Percentiles rank a stretch among this genome's conserved stretches.
These are phyloP conservation scores for Fomitopsis schrenkii DNA, from an alignment of 1,284 basidiomycete genomes.

Conservation along the genomic window DNA sequence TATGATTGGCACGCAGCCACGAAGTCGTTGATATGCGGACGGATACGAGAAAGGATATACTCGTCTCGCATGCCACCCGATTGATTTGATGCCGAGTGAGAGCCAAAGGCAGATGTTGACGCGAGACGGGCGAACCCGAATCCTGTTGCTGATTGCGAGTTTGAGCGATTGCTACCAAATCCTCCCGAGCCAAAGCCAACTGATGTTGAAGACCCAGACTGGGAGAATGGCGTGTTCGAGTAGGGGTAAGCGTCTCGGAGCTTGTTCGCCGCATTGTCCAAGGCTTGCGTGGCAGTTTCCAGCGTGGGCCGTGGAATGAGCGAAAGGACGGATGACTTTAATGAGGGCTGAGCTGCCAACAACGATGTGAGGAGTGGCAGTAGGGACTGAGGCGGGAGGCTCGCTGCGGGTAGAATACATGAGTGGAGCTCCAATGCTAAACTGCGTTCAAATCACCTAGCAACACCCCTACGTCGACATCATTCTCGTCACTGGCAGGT, in stretches of 20 bases:
- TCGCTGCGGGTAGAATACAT: conserved; percentile 40
- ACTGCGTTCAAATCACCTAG: conserved; percentile 48
- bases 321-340: conserved; percentile 65
- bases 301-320: conserved; percentile 77
- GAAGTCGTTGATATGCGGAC: conserved; percentile 71
- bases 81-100: conserved; percentile 9
- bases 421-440: conserved; percentile 2
- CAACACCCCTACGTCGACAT: conserved; percentile 75
- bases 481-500: conserved; percentile 38
- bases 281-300: conserved; percentile 64
- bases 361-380: conserved; percentile 67
- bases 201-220: conserved; percentile 22
- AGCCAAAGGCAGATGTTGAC: conserved; percentile 25
- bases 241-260: conserved; percentile 78
- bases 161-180: conserved; percentile 16
- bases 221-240: conserved; percentile 46
- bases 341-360: conserved; percentile 56
- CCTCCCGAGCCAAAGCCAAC: conserved; percentile 19
- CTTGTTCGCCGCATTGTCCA: conserved; percentile 63
- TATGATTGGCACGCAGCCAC: conserved; percentile 72
- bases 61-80: conserved; percentile 65
- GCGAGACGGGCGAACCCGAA: conserved; percentile 41
- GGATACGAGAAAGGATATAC: conserved; percentile 70
- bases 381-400: conserved; percentile 67
- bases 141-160: conserved; percentile 33